phyloP scores from a whole-genome alignment of 305 asterid species.

The Nicotiana rustica region DNA sequence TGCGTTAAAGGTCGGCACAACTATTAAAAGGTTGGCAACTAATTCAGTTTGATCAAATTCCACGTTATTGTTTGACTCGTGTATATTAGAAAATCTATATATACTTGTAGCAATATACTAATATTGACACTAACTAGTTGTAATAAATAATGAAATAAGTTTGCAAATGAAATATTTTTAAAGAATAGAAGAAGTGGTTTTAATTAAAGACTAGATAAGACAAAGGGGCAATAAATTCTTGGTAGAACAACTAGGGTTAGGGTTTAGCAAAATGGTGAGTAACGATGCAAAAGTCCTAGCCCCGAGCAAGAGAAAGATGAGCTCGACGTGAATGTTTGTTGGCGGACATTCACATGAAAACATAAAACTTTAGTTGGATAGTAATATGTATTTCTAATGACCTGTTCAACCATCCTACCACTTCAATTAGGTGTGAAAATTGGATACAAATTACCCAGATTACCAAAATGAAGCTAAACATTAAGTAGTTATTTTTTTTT shows the following conservation, averaged over 20 bases:
- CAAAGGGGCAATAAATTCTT: constrained; percentile 41
- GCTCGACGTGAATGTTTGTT: constrained; percentile 95
- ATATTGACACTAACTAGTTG: background rate
- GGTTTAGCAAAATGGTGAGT: constrained; percentile 59
- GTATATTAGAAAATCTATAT: background rate
- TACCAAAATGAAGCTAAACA: background rate
- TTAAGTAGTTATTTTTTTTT: background rate
- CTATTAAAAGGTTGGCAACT: constrained; percentile 22
- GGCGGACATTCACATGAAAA: constrained; percentile 72
- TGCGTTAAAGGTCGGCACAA: constrained; percentile 28
- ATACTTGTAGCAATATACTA: background rate
- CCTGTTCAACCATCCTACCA: background rate
- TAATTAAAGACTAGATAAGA: constrained; percentile 27
- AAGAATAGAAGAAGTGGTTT: background rate
- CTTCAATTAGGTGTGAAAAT: background rate
- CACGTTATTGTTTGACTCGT: constrained; percentile 31
- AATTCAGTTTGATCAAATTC: constrained; percentile 27
- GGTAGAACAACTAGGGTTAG: constrained; percentile 54
- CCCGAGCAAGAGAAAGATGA: constrained; percentile 61
- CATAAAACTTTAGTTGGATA: constrained; percentile 38
- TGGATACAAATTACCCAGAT: background rate
- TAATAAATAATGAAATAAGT: background rate
- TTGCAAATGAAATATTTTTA: background rate
- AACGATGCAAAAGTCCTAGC: constrained; percentile 54
- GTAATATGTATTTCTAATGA: constrained; percentile 23